A percentile compares a stretch with the other conserved stretches of the same genome.
Conservation (phyloP, 2,329 filamentous ascomycete genomes). For the Pseudohalonectria lignicola region DNA sequence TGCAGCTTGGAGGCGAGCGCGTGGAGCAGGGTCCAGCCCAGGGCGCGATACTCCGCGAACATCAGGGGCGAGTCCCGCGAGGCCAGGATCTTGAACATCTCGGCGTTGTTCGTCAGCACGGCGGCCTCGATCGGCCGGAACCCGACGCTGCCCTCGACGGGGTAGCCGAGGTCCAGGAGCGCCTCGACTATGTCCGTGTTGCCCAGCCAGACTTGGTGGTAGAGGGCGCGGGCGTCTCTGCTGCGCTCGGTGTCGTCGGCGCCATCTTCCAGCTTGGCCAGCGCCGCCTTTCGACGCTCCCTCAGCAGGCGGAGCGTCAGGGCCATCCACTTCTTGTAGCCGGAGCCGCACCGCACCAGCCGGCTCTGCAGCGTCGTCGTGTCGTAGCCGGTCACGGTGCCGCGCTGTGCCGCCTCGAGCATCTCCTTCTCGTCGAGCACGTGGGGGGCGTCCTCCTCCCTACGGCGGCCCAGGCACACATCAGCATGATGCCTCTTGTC, state of each 20-base stretch:
- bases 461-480: too few species aligned
- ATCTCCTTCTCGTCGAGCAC: slow-evolving; percentile 6
- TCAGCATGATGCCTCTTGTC: too few species aligned
- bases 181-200: slow-evolving; percentile 6
- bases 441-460: background rate
- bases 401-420: slow-evolving; percentile 6
- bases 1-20: slow-evolving; percentile 2
- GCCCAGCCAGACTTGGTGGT: slow-evolving; percentile 5
- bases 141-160: slow-evolving; percentile 3
- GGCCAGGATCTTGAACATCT: slow-evolving; percentile 2
- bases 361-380: slow-evolving; percentile 6
- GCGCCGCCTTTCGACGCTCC: slow-evolving; percentile 1
- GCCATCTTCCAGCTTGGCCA: background rate
- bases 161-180: slow-evolving; percentile 6
- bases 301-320: slow-evolving; percentile 5
- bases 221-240: slow-evolving; percentile 4
- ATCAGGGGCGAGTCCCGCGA: background rate
- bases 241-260: background rate
- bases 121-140: slow-evolving; percentile 5
- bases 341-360: slow-evolving; percentile 7
- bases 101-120: slow-evolving; percentile 3
- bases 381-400: slow-evolving; percentile 5
- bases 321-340: slow-evolving; percentile 2
- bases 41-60: background rate
- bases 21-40: slow-evolving; percentile 2